Percentiles rank a stretch among this genome's conserved stretches.
Conservation (phyloP, 163 green algal genomes). For the Prototheca wickerhamii region DNA sequence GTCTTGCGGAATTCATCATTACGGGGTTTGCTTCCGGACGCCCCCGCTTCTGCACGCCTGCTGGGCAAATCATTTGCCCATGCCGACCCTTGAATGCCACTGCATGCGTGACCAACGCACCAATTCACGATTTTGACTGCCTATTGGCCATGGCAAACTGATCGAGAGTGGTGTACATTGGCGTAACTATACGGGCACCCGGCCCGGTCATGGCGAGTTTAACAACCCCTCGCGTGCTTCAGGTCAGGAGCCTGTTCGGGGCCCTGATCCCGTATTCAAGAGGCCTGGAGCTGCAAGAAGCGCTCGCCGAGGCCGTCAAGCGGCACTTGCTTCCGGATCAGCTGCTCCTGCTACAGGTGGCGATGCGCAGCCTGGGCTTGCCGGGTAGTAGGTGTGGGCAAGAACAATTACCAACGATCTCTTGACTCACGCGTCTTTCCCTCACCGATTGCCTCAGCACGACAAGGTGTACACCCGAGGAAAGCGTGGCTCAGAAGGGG, state of each 20-base stretch:
- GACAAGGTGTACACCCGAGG: slow-evolving; percentile 68
- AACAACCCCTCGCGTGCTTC: not conserved
- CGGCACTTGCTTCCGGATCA: not conserved
- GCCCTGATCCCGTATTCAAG: not conserved
- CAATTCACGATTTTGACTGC: too few species aligned
- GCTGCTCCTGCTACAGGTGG: slow-evolving; percentile 4
- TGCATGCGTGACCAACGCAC: too few species aligned
- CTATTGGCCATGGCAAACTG: too few species aligned
- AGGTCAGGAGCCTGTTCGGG: not conserved
- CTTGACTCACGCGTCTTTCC: not conserved
- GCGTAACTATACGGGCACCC: too few species aligned
- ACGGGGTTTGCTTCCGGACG: too few species aligned
- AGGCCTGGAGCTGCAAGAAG: slow-evolving; percentile 1
- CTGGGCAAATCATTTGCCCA: too few species aligned
- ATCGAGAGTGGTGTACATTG: too few species aligned
- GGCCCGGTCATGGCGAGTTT: too few species aligned
- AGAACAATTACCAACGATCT: slow-evolving; percentile 23
- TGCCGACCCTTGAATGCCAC: too few species aligned
- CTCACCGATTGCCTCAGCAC: not conserved
- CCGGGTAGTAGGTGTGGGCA: slow-evolving; percentile 18
- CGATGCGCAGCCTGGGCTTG: slow-evolving; percentile 26
- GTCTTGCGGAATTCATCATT: too few species aligned
- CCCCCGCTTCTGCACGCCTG: too few species aligned
- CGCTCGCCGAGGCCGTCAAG: not conserved
- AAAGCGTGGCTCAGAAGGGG: slow-evolving; percentile 49